Conservation (phyloP, 208 protist species). For the Herpetomonas muscarum region DNA sequence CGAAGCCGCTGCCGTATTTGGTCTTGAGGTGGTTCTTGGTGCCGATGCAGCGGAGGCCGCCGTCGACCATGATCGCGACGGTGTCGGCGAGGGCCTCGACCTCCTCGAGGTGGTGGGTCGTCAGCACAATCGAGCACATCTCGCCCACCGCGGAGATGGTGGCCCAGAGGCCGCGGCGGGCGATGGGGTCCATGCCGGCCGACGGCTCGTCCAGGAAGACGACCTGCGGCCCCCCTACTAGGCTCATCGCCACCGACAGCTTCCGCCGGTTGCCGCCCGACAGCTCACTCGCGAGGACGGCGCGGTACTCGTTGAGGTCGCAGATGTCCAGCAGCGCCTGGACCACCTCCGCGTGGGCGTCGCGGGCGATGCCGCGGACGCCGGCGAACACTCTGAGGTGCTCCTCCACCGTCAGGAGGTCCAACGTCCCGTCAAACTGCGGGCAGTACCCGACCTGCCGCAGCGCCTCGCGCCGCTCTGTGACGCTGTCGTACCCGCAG, state of each 20-base stretch:
- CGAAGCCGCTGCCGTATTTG: constrained; percentile 1
- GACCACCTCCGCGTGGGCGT: constrained; percentile 7
- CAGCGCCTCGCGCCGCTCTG: constrained; percentile 24
- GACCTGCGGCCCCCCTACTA: constrained; percentile 32
- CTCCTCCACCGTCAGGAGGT: constrained; percentile 91
- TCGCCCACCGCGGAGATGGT: constrained; percentile 28
- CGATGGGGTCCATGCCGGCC: constrained; percentile 31
- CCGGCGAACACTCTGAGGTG: constrained; percentile 86
- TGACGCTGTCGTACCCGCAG: constrained; percentile 27
- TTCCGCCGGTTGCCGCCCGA: constrained; percentile 57
- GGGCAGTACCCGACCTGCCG: constrained; percentile 91
- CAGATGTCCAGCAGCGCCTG: constrained; percentile 10
- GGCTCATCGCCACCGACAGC: constrained; percentile 33
- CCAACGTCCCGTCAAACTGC: constrained; percentile 93
- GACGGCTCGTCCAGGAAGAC: constrained; percentile 54
- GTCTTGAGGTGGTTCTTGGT: constrained; percentile 27
- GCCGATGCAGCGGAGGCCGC: constrained; percentile 62
- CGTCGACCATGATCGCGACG: constrained; percentile 80
- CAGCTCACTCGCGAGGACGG: constrained; percentile 1
- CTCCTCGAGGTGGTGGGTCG: constrained; percentile 87
- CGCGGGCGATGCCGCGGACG: constrained; percentile 42
- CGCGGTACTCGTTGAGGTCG: constrained; percentile 7
- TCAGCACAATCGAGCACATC: constrained; percentile 50
- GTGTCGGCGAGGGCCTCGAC: constrained; percentile 56
- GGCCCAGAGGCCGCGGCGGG: constrained; percentile 41